These are phyloP conservation scores for Aspergillus sclerotioniger DNA, from an alignment of 495 filamentous ascomycete species.

Conservation along the genomic window DNA sequence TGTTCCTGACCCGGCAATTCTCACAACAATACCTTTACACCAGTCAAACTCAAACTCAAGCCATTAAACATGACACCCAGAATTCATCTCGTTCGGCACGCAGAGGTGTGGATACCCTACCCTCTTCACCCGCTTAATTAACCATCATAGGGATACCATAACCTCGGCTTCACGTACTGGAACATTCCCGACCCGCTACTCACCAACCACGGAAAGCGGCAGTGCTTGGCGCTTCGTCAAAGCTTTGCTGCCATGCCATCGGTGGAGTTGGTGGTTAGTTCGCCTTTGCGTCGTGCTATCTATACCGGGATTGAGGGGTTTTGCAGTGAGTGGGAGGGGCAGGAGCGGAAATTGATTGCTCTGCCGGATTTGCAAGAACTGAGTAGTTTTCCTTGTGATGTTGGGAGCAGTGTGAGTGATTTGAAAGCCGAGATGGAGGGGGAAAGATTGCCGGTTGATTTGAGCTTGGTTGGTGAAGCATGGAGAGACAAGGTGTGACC, in stretches of 20 bases:
- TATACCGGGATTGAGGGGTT: constrained; percentile 70
- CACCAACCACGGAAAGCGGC: constrained; percentile 62
- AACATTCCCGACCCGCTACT: constrained; percentile 64
- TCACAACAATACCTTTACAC: too few relatives aligned
- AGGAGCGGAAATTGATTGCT: constrained; percentile 47
- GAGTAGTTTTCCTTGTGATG: constrained; percentile 67
- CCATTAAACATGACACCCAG: constrained; percentile 22
- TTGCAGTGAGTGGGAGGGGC: constrained; percentile 23
- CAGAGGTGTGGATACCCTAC: constrained; percentile 25
- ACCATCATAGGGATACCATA: constrained; percentile 67
- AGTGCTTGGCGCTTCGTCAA: constrained; percentile 58
- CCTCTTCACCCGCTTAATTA: constrained; percentile 12
- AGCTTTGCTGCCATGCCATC: constrained; percentile 56
- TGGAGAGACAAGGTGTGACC: constrained; percentile 59
- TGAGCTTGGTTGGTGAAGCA: constrained; percentile 46
- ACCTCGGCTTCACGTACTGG: constrained; percentile 62
- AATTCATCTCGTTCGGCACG: constrained; percentile 41
- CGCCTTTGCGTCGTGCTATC: constrained; percentile 71
- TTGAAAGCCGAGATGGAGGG: constrained; percentile 57
- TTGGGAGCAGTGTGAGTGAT: constrained; percentile 48
- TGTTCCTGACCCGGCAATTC: too few relatives aligned
- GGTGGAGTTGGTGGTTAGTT: constrained; percentile 66
- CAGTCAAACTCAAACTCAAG: too few relatives aligned
- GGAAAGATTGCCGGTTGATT: constrained; percentile 49
- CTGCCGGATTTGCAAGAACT: constrained; percentile 75